Evolutionary conservation across 345 rosid genomes (phyloP).

Genomic region (Ceriops tagal): DNA sequence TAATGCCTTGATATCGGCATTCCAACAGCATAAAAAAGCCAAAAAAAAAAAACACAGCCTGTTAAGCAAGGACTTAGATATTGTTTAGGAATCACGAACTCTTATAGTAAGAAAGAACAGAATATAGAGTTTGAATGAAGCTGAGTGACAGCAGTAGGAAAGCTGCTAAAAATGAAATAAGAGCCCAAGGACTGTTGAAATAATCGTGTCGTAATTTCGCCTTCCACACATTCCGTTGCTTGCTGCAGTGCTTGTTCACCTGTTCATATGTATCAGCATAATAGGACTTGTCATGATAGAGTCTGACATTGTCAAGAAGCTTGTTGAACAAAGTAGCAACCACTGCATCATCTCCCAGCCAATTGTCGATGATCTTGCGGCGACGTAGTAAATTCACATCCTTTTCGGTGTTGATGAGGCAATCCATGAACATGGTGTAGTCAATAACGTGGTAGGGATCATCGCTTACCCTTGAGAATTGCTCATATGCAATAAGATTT

Average conservation of each 20-base stretch:
- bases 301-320: not conserved
- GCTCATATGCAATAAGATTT: slow-evolving; percentile 24
- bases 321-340: slow-evolving; percentile 23
- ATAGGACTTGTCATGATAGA: not conserved
- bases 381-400: slow-evolving; percentile 24
- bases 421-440: slow-evolving; percentile 17
- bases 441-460: not conserved
- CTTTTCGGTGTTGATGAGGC: slow-evolving; percentile 14
- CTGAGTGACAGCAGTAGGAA: not conserved
- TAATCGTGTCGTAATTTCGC: too few relatives aligned
- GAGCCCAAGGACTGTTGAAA: too few relatives aligned
- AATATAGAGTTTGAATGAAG: not conserved
- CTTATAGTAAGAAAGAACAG: not conserved
- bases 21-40: too few relatives aligned
- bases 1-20: too few relatives aligned
- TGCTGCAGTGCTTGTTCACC: too few relatives aligned
- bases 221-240: too few relatives aligned
- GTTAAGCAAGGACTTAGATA: too few relatives aligned
- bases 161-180: not conserved
- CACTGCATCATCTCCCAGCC: not conserved
- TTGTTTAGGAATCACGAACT: too few relatives aligned
- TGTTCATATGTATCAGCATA: not conserved
- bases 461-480: not conserved
- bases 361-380: slow-evolving; percentile 7
- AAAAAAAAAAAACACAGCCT: too few relatives aligned